These are phyloP conservation scores for Polygonum maritimum DNA, from an alignment of 148 eudicot species.

Conservation along the genomic window DNA sequence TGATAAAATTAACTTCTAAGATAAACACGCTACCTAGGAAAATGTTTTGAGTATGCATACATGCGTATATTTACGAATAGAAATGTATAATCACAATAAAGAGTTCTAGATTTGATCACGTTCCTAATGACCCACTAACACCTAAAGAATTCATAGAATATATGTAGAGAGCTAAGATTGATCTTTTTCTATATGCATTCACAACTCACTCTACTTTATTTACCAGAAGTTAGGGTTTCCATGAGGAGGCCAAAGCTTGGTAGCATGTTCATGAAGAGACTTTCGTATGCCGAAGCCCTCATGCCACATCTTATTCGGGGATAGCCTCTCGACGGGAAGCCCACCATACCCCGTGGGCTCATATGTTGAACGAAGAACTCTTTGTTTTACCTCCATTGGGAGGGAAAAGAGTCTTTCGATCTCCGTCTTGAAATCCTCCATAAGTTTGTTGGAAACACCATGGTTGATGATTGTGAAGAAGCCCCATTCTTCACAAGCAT, in stretches of 20 bases:
- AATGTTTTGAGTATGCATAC: too few species aligned
- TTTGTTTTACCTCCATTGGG: slow-evolving; percentile 16
- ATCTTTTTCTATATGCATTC: not conserved
- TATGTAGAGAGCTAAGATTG: not conserved
- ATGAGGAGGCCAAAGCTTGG: slow-evolving; percentile 21
- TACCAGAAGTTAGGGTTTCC: slow-evolving; percentile 1
- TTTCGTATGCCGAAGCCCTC: slow-evolving; percentile 24
- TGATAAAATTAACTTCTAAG: too few species aligned
- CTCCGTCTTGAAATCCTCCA: slow-evolving; percentile 18
- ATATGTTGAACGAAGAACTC: slow-evolving; percentile 11
- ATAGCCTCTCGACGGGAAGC: slow-evolving; percentile 15
- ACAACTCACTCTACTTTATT: not conserved
- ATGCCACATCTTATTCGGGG: slow-evolving; percentile 21
- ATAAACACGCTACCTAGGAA: too few species aligned
- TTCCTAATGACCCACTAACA: too few species aligned
- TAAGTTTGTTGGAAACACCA: slow-evolving; percentile 15
- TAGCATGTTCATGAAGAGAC: slow-evolving; percentile 18
- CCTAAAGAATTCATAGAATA: not conserved
- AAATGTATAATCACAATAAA: too few species aligned
- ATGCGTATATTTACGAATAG: too few species aligned
- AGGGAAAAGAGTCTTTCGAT: slow-evolving; percentile 17
- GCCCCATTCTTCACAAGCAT: slow-evolving; percentile 24
- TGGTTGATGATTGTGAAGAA: slow-evolving; percentile 24
- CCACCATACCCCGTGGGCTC: slow-evolving; percentile 21
- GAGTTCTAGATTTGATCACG: too few species aligned